Conservation (phyloP, 2,329 filamentous ascomycete species). For the Ambrosiella cleistominuta region DNA sequence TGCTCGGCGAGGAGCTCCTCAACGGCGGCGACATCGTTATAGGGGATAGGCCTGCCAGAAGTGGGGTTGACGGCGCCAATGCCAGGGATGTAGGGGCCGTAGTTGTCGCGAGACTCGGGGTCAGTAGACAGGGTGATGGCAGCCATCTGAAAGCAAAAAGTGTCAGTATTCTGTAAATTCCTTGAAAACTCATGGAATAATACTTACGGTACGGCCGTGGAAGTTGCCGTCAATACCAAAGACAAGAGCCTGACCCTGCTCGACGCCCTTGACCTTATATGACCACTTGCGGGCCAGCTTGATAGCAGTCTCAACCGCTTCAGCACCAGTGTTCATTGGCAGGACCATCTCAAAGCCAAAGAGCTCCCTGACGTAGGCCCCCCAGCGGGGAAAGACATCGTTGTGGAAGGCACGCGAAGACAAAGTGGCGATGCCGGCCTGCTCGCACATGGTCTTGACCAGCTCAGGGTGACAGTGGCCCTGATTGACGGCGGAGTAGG, state of each 20-base stretch:
- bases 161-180: not conserved
- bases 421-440: slow-evolving; percentile 75
- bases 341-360: slow-evolving; percentile 97
- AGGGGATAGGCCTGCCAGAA: slow-evolving; percentile 60
- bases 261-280: slow-evolving; percentile 87
- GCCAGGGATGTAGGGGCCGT: slow-evolving; percentile 84
- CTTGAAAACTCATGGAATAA: not conserved
- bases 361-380: slow-evolving; percentile 71
- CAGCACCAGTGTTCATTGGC: slow-evolving; percentile 95
- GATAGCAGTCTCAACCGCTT: slow-evolving; percentile 88
- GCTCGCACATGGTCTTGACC: slow-evolving; percentile 73
- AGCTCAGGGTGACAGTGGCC: slow-evolving; percentile 96
- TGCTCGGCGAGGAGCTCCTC: slow-evolving; percentile 63
- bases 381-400: slow-evolving; percentile 92
- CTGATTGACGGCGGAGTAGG: slow-evolving; percentile 96
- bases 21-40: slow-evolving; percentile 69
- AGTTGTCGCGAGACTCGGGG: slow-evolving; percentile 89
- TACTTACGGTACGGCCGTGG: slow-evolving; percentile 75
- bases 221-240: slow-evolving; percentile 85
- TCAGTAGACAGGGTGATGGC: slow-evolving; percentile 92
- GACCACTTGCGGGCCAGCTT: slow-evolving; percentile 97
- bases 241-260: slow-evolving; percentile 65
- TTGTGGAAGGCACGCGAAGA: slow-evolving; percentile 96
- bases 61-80: slow-evolving; percentile 62
- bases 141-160: slow-evolving; percentile 45